Base-by-base conservation (phyloP, 768 basidiomycete species). In the Hortiboletus campestris region DNA sequence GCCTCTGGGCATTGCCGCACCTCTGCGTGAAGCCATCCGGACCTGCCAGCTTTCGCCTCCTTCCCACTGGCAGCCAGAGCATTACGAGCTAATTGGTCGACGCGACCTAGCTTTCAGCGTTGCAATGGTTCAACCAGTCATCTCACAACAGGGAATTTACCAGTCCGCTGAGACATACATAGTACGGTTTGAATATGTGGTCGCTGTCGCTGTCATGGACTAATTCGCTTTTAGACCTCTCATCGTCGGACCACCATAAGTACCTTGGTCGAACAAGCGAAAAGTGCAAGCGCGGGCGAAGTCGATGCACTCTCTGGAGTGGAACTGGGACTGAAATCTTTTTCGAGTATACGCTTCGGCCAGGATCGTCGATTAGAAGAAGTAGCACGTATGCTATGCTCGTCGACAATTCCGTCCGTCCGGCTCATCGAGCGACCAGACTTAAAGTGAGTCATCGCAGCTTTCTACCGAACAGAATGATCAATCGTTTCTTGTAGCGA, bases 301-400 rank as follows among this genome's bases (percentile, higher is more conserved):
- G 67, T 82, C 2, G 80, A 83, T 49, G 74, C 77, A 5, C 78
- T 84, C 14, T 80, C 88, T 7, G 89, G 89, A 1, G 86, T 89
- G 10, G 89, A 91, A 52, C 72, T 91, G 6, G 83, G 84, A 47
- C 70, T 85, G 36, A 82, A 86, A 45, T 85, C 88, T 46, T 88
- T 90, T 72, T 83, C 89, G 0, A 84, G 84, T 49, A 88, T 94
- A 46, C 84, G 96, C 4, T 98, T 98, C 65, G 90, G 90, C 8
- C 85, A 91, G 58, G 97, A 99, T 72, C 81, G 89, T 19, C 80
- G 96, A 36, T 69, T 99, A 32, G 90, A 94, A 43, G 97, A 99
- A 67, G 94, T 96, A 5, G 87, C 88, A 13, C 82, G 93, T 1
- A 90, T 98, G 83, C 72, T 99, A 17, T 91, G 89, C 60, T 96